Conservation (phyloP, 1,284 basidiomycete genomes). For the Volvariella surrecta region DNA sequence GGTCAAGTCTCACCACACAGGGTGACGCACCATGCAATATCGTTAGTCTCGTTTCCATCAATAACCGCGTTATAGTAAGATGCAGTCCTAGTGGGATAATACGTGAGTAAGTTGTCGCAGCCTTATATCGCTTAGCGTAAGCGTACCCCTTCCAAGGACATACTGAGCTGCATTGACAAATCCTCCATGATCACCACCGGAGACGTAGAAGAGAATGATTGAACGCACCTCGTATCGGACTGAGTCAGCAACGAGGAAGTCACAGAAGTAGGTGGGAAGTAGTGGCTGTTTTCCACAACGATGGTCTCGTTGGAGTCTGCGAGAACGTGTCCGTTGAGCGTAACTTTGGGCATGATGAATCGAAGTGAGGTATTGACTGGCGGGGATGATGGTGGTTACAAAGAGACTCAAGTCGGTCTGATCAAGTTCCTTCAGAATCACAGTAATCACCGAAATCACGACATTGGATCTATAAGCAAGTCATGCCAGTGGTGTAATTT, state of each 20-base stretch:
- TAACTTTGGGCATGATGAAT: slow-evolving; percentile 38
- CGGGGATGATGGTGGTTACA: too few relatives aligned
- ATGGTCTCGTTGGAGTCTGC: slow-evolving; percentile 47
- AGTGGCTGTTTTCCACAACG: slow-evolving; percentile 56
- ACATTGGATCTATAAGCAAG: too few relatives aligned
- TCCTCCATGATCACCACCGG: slow-evolving; percentile 1
- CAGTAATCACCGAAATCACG: too few relatives aligned
- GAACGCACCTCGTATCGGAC: slow-evolving; percentile 41
- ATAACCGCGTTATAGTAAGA: slow-evolving; percentile 51
- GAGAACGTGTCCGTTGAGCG: slow-evolving; percentile 41
- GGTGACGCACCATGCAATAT: slow-evolving; percentile 50
- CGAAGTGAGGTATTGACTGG: too few relatives aligned
- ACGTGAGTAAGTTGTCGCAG: slow-evolving; percentile 1
- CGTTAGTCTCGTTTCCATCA: slow-evolving; percentile 36
- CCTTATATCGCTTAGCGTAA: slow-evolving; percentile 1
- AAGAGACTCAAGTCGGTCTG: too few relatives aligned
- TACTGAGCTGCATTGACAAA: slow-evolving; percentile 27
- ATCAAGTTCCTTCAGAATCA: too few relatives aligned
- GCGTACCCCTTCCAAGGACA: slow-evolving; percentile 64
- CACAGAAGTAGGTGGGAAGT: slow-evolving; percentile 53
- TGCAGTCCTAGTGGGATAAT: slow-evolving; percentile 34
- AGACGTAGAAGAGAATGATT: neutral
- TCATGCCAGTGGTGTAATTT: too few relatives aligned
- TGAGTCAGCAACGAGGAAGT: slow-evolving; percentile 30
- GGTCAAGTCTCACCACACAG: too few relatives aligned